Percentiles rank a stretch among this genome's conserved stretches.
Evolutionary conservation across 2,329 filamentous ascomycete genomes (phyloP).

Genomic region (Colletotrichum simmondsii): DNA sequence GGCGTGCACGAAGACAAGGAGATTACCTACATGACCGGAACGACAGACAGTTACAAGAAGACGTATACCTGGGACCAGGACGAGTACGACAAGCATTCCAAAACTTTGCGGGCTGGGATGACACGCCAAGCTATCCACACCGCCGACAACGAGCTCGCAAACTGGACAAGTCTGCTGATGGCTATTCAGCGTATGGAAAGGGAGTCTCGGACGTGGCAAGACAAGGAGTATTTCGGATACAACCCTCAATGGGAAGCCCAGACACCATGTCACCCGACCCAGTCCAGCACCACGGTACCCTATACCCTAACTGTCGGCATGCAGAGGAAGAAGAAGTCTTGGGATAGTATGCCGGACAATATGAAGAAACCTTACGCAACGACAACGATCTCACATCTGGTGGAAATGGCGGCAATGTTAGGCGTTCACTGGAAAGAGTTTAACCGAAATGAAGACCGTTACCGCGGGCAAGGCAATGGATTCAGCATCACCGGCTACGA

Average conservation of each 20-base stretch:
- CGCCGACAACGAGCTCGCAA: constrained; percentile 26
- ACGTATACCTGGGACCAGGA: constrained; percentile 23
- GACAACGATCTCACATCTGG: constrained; percentile 47
- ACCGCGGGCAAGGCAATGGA: constrained; percentile 50
- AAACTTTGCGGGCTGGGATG: constrained; percentile 9
- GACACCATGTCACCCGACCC: not conserved
- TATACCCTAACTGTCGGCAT: constrained; percentile 25
- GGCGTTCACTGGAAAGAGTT: constrained; percentile 56
- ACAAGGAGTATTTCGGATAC: constrained; percentile 20
- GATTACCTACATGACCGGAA: constrained; percentile 33
- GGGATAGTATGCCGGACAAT: constrained; percentile 31
- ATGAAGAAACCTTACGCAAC: constrained; percentile 46
- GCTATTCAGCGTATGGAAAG: constrained; percentile 32
- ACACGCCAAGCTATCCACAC: constrained; percentile 29
- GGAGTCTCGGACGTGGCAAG: constrained; percentile 29
- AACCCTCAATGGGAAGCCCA: constrained; percentile 16
- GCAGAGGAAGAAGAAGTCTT: constrained; percentile 31
- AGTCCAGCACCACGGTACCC: not conserved
- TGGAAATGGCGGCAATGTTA: constrained; percentile 48
- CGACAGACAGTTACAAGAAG: constrained; percentile 17
- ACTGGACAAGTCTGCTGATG: constrained; percentile 28
- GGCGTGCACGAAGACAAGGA: constrained; percentile 10
- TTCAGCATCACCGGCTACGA: constrained; percentile 45
- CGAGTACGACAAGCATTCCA: constrained; percentile 7
- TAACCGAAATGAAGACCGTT: constrained; percentile 47